These are phyloP conservation scores for Tylopilus sp. DNA, from an alignment of 768 basidiomycete species.

Conservation along the genomic window DNA sequence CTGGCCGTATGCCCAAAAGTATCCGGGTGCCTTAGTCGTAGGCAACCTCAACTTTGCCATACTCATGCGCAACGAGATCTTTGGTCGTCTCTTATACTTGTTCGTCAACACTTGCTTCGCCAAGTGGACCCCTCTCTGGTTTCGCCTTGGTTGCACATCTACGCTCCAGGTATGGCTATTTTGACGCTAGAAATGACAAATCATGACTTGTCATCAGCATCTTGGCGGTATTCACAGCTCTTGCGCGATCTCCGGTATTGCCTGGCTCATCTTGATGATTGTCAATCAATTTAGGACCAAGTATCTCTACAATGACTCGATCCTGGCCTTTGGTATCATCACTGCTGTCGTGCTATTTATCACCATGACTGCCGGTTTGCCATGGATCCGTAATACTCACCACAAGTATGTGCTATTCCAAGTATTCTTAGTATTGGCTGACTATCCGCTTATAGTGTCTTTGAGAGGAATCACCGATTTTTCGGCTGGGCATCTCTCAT, in stretches of 20 bases:
- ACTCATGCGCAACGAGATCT: slow-evolving; percentile 78
- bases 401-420: slow-evolving; percentile 57
- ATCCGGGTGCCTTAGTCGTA: slow-evolving; percentile 67
- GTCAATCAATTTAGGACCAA: slow-evolving; percentile 51
- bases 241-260: slow-evolving; percentile 65
- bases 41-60: slow-evolving; percentile 73
- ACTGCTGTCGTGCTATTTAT: slow-evolving; percentile 55
- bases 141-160: slow-evolving; percentile 69
- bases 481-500: slow-evolving; percentile 67
- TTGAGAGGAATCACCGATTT: slow-evolving; percentile 79
- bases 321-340: slow-evolving; percentile 60
- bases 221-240: slow-evolving; percentile 79
- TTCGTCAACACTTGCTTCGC: slow-evolving; percentile 71
- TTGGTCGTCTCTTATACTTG: slow-evolving; percentile 72
- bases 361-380: slow-evolving; percentile 64
- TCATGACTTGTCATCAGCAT: slow-evolving; percentile 43
- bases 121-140: slow-evolving; percentile 80
- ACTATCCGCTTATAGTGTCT: slow-evolving; percentile 45
- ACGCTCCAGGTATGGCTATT: slow-evolving; percentile 51
- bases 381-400: slow-evolving; percentile 77
- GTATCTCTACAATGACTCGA: slow-evolving; percentile 48
- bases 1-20: slow-evolving; percentile 65
- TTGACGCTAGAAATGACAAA: background rate
- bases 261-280: slow-evolving; percentile 67
- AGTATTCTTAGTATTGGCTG: background rate